These are phyloP conservation scores for bread wheat (Triticum aestivum) DNA, from an alignment of 176 grass and related monocot species.

Conservation along the genomic window IWGSC_CS_RefSeq_v2.1 NC_057803.1:742450466-742450965, in stretches of 20 bases:
- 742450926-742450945: neutral
- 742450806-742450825: neutral
- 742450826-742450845: neutral
- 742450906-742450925: neutral
- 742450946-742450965: neutral
- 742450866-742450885: neutral
- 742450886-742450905: neutral
- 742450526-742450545: neutral
- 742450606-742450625: conserved; percentile 84
- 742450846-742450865: neutral
- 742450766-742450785: neutral
- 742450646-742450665: neutral
- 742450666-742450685: neutral
- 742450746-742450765: neutral
- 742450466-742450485: neutral
- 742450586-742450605: conserved; percentile 74
- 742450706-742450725: conserved; percentile 41
- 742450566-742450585: conserved; percentile 84
- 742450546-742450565: conserved; percentile 2
- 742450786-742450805: neutral
- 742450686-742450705: conserved; percentile 2
- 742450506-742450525: neutral
- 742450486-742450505: neutral
- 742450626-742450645: conserved; percentile 52
- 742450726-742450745: conserved; percentile 30